Base-by-base conservation (phyloP, 2,329 filamentous ascomycete genomes). In the Colletotrichum musae region DNA sequence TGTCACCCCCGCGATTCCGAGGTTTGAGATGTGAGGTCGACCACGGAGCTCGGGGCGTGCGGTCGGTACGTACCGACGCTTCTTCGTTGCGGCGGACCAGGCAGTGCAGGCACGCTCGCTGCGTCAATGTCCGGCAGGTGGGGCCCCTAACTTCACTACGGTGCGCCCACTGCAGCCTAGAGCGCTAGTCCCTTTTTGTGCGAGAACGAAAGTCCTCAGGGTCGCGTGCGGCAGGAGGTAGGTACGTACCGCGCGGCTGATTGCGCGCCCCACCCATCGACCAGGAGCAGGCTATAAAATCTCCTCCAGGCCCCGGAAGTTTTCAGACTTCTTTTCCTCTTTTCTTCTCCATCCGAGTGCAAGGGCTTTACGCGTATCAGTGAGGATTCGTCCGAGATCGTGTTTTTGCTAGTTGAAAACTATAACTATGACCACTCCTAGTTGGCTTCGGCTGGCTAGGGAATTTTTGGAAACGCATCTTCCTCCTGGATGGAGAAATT, bases 391-490 rank as follows among this genome's bases (percentile, higher is more conserved):
- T 94, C 92, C 89, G 92, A 94, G 91, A 89, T 89, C 88, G 88
- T 88, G 87, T 93, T 93, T 93, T 93, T 94, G 92, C 92, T 94
- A 93, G 91, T 93, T 93, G 91, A 93, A 93, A 93, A 93, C 91
- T 93, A 93, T 86, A 87, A 85, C 86, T 61, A 88, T 92, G 92
- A 93, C 92, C 86, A 86, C 92, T 94, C 86, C 85, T 87, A 83
- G 76, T 87, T 88, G 89, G 91, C 87, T 88, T 87, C 85, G 84
- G 87, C 86, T 87, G 88, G 88, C 83, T 84, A 87, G 87, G 91
- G 92, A 94, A 94, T 94, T 91, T 94, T 94, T 94, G 91, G 84
- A 88, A 86, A 24, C 21, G 21, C 76, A 77, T 41, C 58, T 63
- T 77, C 76, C 73, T 73, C 68, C 75, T 75, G 72, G 71, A 78